Evolutionary conservation across 2,329 filamentous ascomycete species (phyloP).

Genomic region (Cadophora gregata): DNA sequence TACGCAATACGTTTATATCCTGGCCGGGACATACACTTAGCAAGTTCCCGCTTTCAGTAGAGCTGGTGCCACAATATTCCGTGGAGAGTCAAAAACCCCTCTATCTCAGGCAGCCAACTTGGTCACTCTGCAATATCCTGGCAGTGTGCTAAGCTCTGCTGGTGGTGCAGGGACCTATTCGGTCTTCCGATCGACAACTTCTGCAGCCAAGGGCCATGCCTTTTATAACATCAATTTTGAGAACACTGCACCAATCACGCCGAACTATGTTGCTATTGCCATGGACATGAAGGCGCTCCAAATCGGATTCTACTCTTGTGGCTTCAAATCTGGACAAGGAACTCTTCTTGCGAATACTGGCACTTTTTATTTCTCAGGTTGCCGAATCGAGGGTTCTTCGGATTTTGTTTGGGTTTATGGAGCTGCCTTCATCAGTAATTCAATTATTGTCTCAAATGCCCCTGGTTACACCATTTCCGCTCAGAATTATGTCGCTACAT

Average conservation of each 20-base stretch:
- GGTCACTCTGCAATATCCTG: slow-evolving; percentile 15
- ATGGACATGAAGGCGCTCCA: slow-evolving; percentile 24
- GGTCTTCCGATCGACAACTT: slow-evolving; percentile 16
- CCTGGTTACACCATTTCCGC: slow-evolving; percentile 14
- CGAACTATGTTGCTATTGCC: slow-evolving; percentile 17
- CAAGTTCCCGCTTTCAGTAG: slow-evolving; percentile 19
- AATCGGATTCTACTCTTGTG: slow-evolving; percentile 22
- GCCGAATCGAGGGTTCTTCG: slow-evolving; percentile 17
- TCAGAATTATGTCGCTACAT: slow-evolving; percentile 16
- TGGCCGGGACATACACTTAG: slow-evolving; percentile 20
- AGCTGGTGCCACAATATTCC: slow-evolving; percentile 19
- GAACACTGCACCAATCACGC: slow-evolving; percentile 16
- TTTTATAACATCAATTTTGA: slow-evolving; percentile 24
- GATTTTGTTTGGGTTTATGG: slow-evolving; percentile 22
- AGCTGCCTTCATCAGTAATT: slow-evolving; percentile 20
- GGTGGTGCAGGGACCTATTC: slow-evolving; percentile 16
- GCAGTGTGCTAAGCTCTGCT: slow-evolving; percentile 17
- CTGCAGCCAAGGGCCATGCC: slow-evolving; percentile 15
- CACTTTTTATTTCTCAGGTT: slow-evolving; percentile 20
- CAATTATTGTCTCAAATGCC: slow-evolving; percentile 19
- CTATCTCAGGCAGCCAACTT: slow-evolving; percentile 16
- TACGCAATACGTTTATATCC: slow-evolving; percentile 18
- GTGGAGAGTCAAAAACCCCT: slow-evolving; percentile 18
- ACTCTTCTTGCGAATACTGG: slow-evolving; percentile 19
- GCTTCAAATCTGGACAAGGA: slow-evolving; percentile 19